A percentile compares a stretch with the other conserved stretches of the same genome.
phyloP scores from a whole-genome alignment of 2,329 filamentous ascomycete species.

The Penicillium crustosum region DNA sequence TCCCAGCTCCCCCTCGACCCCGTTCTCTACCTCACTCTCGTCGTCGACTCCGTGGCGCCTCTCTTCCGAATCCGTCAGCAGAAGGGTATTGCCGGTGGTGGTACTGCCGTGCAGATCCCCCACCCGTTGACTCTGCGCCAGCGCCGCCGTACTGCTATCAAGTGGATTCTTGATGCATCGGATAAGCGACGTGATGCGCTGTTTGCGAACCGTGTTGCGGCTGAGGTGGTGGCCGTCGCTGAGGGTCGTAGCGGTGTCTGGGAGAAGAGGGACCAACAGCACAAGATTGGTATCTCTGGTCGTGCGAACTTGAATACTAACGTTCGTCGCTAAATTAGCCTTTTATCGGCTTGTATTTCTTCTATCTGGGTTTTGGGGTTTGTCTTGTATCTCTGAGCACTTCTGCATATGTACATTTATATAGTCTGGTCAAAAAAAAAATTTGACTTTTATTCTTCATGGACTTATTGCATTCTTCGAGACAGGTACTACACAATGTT shows the following conservation, averaged over 20 bases:
- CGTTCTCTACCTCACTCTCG: conserved; percentile 81
- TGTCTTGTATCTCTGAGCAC: conserved; percentile 15
- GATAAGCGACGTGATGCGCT: conserved; percentile 72
- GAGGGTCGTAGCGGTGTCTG: conserved; percentile 82
- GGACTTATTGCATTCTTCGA: background rate
- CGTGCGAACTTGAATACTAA: conserved; percentile 65
- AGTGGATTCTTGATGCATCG: conserved; percentile 87
- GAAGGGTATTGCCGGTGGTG: conserved; percentile 80
- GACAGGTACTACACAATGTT: background rate
- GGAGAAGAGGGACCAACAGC: conserved; percentile 74
- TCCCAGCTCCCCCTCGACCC: conserved; percentile 84
- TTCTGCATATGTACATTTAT: conserved; percentile 24
- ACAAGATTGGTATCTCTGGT: conserved; percentile 76
- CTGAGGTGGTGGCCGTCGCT: conserved; percentile 82
- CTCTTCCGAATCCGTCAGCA: conserved; percentile 76
- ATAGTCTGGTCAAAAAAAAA: conserved; percentile 16
- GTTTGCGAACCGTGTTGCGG: conserved; percentile 75
- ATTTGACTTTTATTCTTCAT: conserved; percentile 9
- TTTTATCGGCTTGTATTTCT: conserved; percentile 1
- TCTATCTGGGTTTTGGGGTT: conserved; percentile 14
- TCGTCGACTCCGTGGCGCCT: conserved; percentile 89
- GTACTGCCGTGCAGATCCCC: conserved; percentile 78
- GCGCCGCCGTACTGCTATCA: conserved; percentile 73
- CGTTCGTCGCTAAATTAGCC: conserved; percentile 23
- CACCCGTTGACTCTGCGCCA: conserved; percentile 73